These are phyloP conservation scores for Aureobasidium sp. DNA, from an alignment of 2,329 filamentous ascomycete species.

Conservation along the genomic window DNA sequence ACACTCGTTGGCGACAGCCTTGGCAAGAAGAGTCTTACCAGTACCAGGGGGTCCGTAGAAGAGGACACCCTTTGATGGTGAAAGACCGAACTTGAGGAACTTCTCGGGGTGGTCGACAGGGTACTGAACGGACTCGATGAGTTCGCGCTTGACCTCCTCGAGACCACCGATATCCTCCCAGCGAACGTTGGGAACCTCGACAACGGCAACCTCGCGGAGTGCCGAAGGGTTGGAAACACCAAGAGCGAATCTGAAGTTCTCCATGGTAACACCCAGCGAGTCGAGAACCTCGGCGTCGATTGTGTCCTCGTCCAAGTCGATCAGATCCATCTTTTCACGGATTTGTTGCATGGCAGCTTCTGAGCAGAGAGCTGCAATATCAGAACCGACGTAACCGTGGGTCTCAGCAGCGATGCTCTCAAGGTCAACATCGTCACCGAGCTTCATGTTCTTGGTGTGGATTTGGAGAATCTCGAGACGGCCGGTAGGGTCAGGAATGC, in stretches of 20 bases:
- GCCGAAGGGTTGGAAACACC: slow-evolving; percentile 98
- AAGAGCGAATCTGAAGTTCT: slow-evolving; percentile 98
- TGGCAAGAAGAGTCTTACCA: slow-evolving; percentile 99
- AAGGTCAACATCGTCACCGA: slow-evolving; percentile 90
- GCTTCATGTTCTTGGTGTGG: slow-evolving; percentile 99
- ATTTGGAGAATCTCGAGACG: slow-evolving; percentile 99
- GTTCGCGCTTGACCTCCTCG: slow-evolving; percentile 97
- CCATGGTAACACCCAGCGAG: slow-evolving; percentile 97
- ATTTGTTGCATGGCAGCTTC: slow-evolving; percentile 99
- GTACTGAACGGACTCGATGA: slow-evolving; percentile 98
- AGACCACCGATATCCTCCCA: slow-evolving; percentile 99
- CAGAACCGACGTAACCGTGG: slow-evolving; percentile 97
- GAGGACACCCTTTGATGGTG: slow-evolving; percentile 92
- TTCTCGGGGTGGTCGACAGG: slow-evolving; percentile 99
- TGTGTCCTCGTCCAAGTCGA: slow-evolving; percentile 96
- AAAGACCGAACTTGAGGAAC: slow-evolving; percentile 99
- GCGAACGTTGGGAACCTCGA: slow-evolving; percentile 97
- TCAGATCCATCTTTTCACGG: slow-evolving; percentile 99
- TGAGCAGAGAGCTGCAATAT: slow-evolving; percentile 95
- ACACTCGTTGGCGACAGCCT: slow-evolving; percentile 98
- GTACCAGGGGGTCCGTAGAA: slow-evolving; percentile 99
- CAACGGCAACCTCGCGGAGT: slow-evolving; percentile 95
- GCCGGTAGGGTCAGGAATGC: slow-evolving; percentile 93
- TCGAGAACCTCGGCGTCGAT: slow-evolving; percentile 98
- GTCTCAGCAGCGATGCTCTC: slow-evolving; percentile 96